phyloP scores from a whole-genome alignment of 2,329 filamentous ascomycete genomes.

The Clarireedia hainanense region DNA sequence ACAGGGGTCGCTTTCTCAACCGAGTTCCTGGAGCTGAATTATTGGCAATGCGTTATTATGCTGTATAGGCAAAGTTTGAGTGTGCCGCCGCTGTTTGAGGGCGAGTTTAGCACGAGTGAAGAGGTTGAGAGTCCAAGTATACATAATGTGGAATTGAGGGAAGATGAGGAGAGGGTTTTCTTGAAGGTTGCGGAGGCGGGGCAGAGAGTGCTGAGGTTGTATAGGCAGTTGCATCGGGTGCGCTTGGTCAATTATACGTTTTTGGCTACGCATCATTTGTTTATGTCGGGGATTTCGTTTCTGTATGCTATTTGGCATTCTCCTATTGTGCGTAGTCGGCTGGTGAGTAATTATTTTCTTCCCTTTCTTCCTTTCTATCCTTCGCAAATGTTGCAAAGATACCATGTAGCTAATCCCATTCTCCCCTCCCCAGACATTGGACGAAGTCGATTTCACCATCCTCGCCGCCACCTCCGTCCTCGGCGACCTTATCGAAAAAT shows the following conservation, averaged over 20 bases:
- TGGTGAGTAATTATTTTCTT: constrained; percentile 49
- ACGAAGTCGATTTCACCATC: constrained; percentile 97
- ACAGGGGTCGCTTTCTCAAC: constrained; percentile 85
- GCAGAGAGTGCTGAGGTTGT: constrained; percentile 84
- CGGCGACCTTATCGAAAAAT: constrained; percentile 86
- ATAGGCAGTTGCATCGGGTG: constrained; percentile 79
- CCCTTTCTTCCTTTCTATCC: too few relatives aligned
- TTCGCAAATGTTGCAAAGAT: too few relatives aligned
- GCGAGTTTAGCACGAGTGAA: constrained; percentile 61
- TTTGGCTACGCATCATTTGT: constrained; percentile 88
- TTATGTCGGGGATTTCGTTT: constrained; percentile 96
- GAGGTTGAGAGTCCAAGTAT: constrained; percentile 56
- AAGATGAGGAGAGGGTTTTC: constrained; percentile 87
- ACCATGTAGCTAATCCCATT: background rate
- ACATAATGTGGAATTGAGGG: constrained; percentile 57
- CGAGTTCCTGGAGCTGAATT: constrained; percentile 89
- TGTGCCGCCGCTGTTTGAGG: constrained; percentile 76
- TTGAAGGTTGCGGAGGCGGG: constrained; percentile 92
- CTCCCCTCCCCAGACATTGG: constrained; percentile 53
- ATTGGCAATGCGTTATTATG: constrained; percentile 96
- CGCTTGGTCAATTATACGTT: constrained; percentile 95
- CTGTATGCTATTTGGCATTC: constrained; percentile 98
- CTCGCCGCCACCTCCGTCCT: constrained; percentile 89
- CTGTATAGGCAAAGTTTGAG: constrained; percentile 86
- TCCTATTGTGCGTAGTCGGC: constrained; percentile 71